These are phyloP conservation scores for Lichenothelia convexa DNA, from an alignment of 495 filamentous ascomycete genomes.

Conservation along the genomic window DNA sequence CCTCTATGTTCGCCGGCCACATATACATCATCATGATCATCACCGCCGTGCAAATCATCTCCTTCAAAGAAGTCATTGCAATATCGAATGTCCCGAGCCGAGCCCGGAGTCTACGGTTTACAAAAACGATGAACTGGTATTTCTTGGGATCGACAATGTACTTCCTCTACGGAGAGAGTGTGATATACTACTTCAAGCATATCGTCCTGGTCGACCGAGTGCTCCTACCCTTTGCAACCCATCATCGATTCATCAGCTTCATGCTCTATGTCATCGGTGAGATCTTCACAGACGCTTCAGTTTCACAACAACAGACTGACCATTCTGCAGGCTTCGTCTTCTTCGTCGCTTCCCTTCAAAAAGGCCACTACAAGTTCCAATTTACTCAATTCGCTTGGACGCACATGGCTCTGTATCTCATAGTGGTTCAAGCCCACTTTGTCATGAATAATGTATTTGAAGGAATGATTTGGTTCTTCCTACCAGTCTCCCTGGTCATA, in stretches of 20 bases:
- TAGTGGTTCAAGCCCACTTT: slow-evolving; percentile 96
- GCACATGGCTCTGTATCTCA: slow-evolving; percentile 95
- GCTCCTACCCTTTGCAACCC: slow-evolving; percentile 79
- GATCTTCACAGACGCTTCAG: slow-evolving; percentile 10
- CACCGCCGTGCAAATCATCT: slow-evolving; percentile 84
- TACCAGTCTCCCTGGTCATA: slow-evolving; percentile 86
- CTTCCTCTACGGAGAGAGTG: slow-evolving; percentile 94
- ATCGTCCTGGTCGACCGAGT: slow-evolving; percentile 90
- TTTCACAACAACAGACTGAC: slow-evolving; percentile 6
- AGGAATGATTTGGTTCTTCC: slow-evolving; percentile 99
- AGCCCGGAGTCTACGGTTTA: slow-evolving; percentile 79
- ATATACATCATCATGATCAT: slow-evolving; percentile 90
- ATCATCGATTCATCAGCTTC: slow-evolving; percentile 98
- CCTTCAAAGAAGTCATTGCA: slow-evolving; percentile 98
- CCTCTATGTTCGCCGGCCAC: slow-evolving; percentile 78
- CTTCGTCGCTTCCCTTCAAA: slow-evolving; percentile 90
- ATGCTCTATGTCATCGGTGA: slow-evolving; percentile 89
- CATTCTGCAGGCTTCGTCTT: slow-evolving; percentile 72
- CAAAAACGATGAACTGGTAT: slow-evolving; percentile 96
- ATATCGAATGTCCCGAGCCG: slow-evolving; percentile 88
- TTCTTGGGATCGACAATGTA: slow-evolving; percentile 98
- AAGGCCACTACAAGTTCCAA: slow-evolving; percentile 92
- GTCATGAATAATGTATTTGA: slow-evolving; percentile 99
- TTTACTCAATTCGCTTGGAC: slow-evolving; percentile 99
- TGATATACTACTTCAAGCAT: slow-evolving; percentile 99